A percentile compares a stretch with the other conserved stretches of the same genome.
Evolutionary conservation across 176 grass and related monocot genomes (phyloP).

Genomic region (Elaeis guineensis): DNA sequence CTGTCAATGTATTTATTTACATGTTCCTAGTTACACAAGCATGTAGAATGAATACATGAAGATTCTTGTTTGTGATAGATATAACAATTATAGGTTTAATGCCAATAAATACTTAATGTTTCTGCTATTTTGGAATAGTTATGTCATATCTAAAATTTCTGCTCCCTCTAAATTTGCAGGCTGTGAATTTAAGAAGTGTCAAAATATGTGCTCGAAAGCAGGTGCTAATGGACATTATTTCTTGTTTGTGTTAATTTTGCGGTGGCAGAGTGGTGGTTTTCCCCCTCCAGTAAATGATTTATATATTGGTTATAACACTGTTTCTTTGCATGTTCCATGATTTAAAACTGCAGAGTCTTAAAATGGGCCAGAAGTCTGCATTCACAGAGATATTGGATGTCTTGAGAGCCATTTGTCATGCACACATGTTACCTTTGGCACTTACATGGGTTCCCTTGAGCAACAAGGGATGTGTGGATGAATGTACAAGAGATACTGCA

Average conservation of each 20-base stretch:
- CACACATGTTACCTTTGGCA: conserved; percentile 25
- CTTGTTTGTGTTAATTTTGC: background rate
- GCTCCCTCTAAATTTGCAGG: conserved; percentile 8
- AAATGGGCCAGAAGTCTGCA: conserved; percentile 17
- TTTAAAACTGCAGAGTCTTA: conserved; percentile 13
- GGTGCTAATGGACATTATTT: conserved; percentile 16
- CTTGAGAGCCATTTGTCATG: conserved; percentile 22
- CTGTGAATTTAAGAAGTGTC: conserved; percentile 22
- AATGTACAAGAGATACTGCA: background rate
- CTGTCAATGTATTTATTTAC: too few relatives aligned
- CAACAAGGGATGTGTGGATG: background rate
- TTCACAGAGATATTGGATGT: conserved; percentile 21
- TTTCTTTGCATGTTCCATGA: too few relatives aligned
- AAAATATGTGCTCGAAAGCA: conserved; percentile 12
- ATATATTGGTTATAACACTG: too few relatives aligned
- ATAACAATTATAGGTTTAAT: too few relatives aligned
- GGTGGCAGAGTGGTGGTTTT: background rate
- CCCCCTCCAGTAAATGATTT: too few relatives aligned
- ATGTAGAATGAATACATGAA: too few relatives aligned
- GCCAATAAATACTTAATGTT: too few relatives aligned
- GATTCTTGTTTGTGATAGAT: too few relatives aligned
- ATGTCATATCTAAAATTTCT: background rate
- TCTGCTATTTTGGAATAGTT: too few relatives aligned
- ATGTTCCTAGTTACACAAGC: too few relatives aligned
- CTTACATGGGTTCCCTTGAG: conserved; percentile 24